phyloP scores from a whole-genome alignment of 73 alveolate genomes.

The Effrenium voratum region DNA sequence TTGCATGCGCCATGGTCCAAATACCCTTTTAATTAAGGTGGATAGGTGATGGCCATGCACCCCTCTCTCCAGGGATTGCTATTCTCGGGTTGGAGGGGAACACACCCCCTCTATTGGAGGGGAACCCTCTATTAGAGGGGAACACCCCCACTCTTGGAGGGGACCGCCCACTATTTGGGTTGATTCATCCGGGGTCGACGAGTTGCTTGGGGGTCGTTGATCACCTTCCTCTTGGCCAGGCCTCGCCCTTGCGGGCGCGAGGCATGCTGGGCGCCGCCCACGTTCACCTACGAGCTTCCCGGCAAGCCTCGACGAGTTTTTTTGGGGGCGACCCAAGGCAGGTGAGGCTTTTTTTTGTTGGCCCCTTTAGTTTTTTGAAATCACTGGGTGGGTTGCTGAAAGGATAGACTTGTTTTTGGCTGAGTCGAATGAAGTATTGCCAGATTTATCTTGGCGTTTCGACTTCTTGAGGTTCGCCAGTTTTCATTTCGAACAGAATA shows the following conservation, averaged over 20 bases:
- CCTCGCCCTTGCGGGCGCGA: slow-evolving; percentile 41
- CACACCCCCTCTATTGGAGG: neutral
- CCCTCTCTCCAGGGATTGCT: neutral
- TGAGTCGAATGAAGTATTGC: neutral
- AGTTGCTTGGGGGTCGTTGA: neutral
- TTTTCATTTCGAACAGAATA: too few species aligned
- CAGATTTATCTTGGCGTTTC: neutral
- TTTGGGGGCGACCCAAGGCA: neutral
- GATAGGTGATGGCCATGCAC: too few species aligned
- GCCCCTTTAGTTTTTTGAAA: too few species aligned
- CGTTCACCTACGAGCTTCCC: slow-evolving; percentile 56
- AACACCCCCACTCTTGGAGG: neutral
- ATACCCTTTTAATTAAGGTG: too few species aligned
- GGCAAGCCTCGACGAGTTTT: neutral
- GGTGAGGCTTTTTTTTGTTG: neutral
- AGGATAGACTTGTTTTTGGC: neutral
- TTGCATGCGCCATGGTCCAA: too few species aligned
- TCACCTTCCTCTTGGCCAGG: neutral
- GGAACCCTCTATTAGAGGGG: neutral
- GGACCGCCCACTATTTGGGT: too few species aligned
- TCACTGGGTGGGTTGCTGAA: too few species aligned
- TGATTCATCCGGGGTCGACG: neutral
- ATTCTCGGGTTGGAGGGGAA: neutral
- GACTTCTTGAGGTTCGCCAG: neutral
- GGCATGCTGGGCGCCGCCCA: slow-evolving; percentile 49